phyloP scores from a whole-genome alignment of 768 basidiomycete species.

The Kwoniella sp. region DNA sequence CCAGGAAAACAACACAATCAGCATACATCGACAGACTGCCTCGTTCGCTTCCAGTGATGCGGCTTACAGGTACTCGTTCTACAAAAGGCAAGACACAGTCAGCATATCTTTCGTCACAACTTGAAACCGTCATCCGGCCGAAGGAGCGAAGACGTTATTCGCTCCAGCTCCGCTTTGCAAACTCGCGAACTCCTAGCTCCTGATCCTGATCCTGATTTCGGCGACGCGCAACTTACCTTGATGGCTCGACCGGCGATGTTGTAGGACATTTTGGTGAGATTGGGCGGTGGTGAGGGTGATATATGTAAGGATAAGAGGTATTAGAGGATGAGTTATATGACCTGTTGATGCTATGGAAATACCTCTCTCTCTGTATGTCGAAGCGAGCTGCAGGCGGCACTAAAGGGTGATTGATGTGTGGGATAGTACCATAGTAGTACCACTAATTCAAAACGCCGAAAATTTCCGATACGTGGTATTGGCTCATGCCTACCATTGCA shows the following conservation, averaged over 20 bases:
- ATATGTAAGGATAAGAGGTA: neutral
- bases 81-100: neutral
- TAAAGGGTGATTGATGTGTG: too few relatives aligned
- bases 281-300: neutral
- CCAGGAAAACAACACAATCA: neutral
- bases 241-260: constrained; percentile 54
- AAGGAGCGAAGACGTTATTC: neutral
- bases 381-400: too few relatives aligned
- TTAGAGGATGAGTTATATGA: constrained; percentile 1
- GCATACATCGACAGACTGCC: neutral
- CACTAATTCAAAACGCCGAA: constrained; percentile 24
- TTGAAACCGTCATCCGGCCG: too few relatives aligned
- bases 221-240: constrained; percentile 45
- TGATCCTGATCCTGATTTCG: too few relatives aligned
- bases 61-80: constrained; percentile 57
- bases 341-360: neutral
- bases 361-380: too few relatives aligned
- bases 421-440: constrained; percentile 3
- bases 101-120: too few relatives aligned
- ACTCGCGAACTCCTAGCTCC: too few relatives aligned
- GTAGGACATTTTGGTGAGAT: constrained; percentile 51
- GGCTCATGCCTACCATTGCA: neutral
- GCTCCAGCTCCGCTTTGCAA: neutral
- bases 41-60: neutral
- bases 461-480: constrained; percentile 26